Conservation (phyloP, 495 filamentous ascomycete genomes). For the Penicillium dipodomyicola region DNA sequence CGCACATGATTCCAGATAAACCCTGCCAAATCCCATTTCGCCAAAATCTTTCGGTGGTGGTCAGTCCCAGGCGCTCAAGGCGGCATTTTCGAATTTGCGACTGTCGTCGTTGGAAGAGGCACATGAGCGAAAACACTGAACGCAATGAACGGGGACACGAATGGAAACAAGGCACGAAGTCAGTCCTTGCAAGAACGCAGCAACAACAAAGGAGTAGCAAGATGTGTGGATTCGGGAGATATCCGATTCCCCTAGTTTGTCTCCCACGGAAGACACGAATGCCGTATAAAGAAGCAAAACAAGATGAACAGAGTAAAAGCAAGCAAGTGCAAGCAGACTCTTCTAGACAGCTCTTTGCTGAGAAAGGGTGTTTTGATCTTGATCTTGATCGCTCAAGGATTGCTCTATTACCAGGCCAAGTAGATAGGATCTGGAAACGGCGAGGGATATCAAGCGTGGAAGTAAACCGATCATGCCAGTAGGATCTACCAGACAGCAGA, state of each 20-base stretch:
- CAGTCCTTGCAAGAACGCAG: conserved; percentile 20
- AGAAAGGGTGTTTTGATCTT: neutral
- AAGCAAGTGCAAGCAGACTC: conserved; percentile 1
- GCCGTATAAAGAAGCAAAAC: conserved; percentile 13
- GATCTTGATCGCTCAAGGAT: conserved; percentile 20
- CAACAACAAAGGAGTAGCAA: conserved; percentile 10
- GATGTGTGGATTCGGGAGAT: conserved; percentile 4
- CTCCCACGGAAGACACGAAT: conserved; percentile 11
- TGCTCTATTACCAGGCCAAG: conserved; percentile 24
- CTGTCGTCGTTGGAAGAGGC: conserved; percentile 5
- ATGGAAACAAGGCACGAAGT: conserved; percentile 14
- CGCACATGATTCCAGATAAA: neutral
- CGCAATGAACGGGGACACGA: neutral
- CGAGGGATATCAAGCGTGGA: conserved; percentile 24
- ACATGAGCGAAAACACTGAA: conserved; percentile 8
- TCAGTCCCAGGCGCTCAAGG: neutral
- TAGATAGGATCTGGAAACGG: conserved; percentile 14
- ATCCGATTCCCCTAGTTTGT: conserved; percentile 3
- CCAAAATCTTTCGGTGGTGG: neutral
- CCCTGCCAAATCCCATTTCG: neutral
- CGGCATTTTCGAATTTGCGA: neutral
- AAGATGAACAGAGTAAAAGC: conserved; percentile 3
- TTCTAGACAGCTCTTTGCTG: conserved; percentile 22
- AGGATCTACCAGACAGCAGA: conserved; percentile 4
- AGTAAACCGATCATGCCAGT: conserved; percentile 10